Base-by-base conservation (phyloP, 495 filamentous ascomycete genomes). In the Jackrogersella multiformis region DNA sequence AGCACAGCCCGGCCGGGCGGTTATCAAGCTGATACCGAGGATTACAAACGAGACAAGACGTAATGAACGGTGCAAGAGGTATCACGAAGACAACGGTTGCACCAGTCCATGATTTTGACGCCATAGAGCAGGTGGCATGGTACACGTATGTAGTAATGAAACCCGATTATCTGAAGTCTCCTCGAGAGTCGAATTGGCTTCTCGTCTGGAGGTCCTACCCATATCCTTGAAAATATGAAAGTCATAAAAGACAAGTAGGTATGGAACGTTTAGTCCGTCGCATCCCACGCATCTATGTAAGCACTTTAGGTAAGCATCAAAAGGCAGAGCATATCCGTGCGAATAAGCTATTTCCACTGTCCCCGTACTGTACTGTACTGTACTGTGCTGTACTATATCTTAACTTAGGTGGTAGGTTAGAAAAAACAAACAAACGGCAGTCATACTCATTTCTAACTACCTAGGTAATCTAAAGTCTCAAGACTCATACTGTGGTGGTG, bases 91-190 rank as follows among this genome's bases (percentile, higher is more conserved):
- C 53, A 65, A 56, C 4, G 56, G 53, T 51, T 39, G 36, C 18
- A 54, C 45, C 44, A n/a, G 61, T 51, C 56, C 8, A 69, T 32
- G 66, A 57, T 38, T 60, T 60, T 34, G 59, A 54, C 45, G 38
- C 55, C 51, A 63, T 64, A 60, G 60, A 69, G 60, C n/a, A 61
- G 39, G 36, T 61, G 44, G 66, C 56, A 45, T 48, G 35, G 61
- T 61, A 65, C 45, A 61, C 56, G 42, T 69, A 46, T n/a, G 42
- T 46, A 69, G 56, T 69, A 69, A 69, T 69, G 61, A 64, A 69
- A 69, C 55, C 15, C 20, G 41, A 61, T 48, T 59, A 44, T 66
- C 13, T 15, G 21, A 42, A 30, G 8, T 28, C 41, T 42, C 38
- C 34, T 18, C 18, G 9, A 0, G 20, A 8, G 16, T 53, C 36